phyloP scores from a whole-genome alignment of 768 basidiomycete genomes.

The Trametes maxima region DNA sequence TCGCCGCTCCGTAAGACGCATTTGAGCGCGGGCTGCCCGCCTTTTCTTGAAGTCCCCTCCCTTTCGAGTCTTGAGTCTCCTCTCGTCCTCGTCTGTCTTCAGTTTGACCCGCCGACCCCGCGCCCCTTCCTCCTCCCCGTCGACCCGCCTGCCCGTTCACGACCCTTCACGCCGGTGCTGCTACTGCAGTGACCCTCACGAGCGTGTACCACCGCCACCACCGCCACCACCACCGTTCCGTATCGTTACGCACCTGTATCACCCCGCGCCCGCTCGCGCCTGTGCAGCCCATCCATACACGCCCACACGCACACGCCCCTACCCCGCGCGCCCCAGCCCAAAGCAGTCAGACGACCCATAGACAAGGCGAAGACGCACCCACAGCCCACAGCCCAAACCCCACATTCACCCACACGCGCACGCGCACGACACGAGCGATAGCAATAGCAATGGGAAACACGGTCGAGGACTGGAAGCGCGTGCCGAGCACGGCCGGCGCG shows the following conservation, averaged over 20 bases:
- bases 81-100: neutral
- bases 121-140: neutral
- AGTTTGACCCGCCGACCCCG: neutral
- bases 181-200: neutral
- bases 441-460: constrained; percentile 16
- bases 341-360: neutral
- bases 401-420: neutral
- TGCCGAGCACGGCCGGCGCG: constrained; percentile 22
- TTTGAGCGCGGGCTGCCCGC: neutral
- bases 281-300: neutral
- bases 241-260: neutral
- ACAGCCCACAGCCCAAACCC: neutral
- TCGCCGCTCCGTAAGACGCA: constrained; percentile 1
- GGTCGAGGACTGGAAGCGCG: constrained; percentile 26
- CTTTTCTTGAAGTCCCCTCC: neutral
- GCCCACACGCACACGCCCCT: neutral
- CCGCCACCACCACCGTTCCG: neutral
- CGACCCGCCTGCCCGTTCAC: neutral
- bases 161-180: constrained; percentile 7
- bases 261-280: neutral
- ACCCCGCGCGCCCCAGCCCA: neutral
- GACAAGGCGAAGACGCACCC: neutral
- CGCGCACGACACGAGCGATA: neutral
- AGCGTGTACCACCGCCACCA: neutral
- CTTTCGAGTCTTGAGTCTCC: too few species aligned